A percentile compares a stretch with the other conserved stretches of the same genome.
Evolutionary conservation across 805 yeast species (phyloP).

Genomic region (Saccharomycopsis javanensis): DNA sequence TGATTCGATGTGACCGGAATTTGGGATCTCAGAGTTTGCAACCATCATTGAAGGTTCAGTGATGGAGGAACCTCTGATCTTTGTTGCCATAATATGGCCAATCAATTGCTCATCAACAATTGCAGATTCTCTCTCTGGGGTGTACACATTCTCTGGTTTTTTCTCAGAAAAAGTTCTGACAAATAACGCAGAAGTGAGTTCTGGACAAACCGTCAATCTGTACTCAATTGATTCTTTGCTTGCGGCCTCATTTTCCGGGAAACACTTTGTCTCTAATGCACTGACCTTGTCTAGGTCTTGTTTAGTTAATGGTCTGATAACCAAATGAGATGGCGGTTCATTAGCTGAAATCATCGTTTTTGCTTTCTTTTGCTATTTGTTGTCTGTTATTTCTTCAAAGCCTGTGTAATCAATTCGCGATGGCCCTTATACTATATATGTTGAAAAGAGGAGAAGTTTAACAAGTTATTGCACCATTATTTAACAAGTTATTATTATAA

Average conservation of each 20-base stretch:
- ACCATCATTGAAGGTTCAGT: slow-evolving; percentile 52
- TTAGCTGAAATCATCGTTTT: slow-evolving; percentile 7
- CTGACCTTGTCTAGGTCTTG: slow-evolving; percentile 57
- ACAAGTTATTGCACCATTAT: no score
- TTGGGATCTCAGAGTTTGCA: slow-evolving; percentile 28
- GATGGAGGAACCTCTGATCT: slow-evolving; percentile 41
- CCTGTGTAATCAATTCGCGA: background rate
- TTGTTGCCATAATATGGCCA: slow-evolving; percentile 77
- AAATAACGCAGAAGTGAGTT: slow-evolving; percentile 80
- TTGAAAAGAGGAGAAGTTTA: no score
- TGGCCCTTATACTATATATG: no score
- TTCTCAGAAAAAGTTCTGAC: slow-evolving; percentile 47
- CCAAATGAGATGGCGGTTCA: slow-evolving; percentile 37
- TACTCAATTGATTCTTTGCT: slow-evolving; percentile 53
- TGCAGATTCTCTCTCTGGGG: slow-evolving; percentile 26
- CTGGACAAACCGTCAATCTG: slow-evolving; percentile 78
- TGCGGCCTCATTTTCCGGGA: slow-evolving; percentile 63
- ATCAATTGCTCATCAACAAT: slow-evolving; percentile 54
- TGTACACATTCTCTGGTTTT: slow-evolving; percentile 20
- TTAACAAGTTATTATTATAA: no score
- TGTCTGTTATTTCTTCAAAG: background rate
- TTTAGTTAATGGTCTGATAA: slow-evolving; percentile 69
- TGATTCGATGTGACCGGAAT: slow-evolving; percentile 60
- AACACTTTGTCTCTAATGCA: slow-evolving; percentile 57
- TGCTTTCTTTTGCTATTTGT: background rate